Base-by-base conservation (phyloP, 768 basidiomycete species). In the Auricularia auricula-judae region DNA sequence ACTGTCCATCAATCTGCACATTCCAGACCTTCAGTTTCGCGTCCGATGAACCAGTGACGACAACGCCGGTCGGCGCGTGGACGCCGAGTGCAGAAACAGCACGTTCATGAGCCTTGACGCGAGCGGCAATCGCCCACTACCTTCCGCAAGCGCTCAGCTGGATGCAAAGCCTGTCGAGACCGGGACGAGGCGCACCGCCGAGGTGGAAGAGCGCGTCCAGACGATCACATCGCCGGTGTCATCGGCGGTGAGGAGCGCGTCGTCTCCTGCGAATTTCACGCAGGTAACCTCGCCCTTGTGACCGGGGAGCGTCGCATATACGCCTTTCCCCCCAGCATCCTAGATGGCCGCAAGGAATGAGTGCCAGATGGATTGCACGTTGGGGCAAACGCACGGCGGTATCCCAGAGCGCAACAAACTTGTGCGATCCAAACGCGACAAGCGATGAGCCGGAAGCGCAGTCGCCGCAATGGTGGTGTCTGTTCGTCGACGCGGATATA, bases 1-100 rank as follows among this genome's bases (percentile, higher is more conserved):
- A 62, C 69, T 76, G 65, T 65, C 69, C 66, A 64, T 67, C 65
- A 65, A 70, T 51, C 33, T 58, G 21, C 36, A 86, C 59, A 36
- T 74, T 74, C 92, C 92, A 98, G 34, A 91, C 77, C 73, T 89
- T 92, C 53, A 95, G 80, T 1, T 76, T 75, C 1, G 86, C 84
- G 73, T 98, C 94, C 0, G 94, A 96, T 16, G 89, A 86, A 1
- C 91, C 93, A 0, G 91, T 92, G 2, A 87, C 79, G 8, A 95
- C 66, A 42, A 78, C 74, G 54, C 77, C 72, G 16, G 39, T 42
- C 0, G 0, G 8, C 0, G 76, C 78, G 62, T 79, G 75, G 1
- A 79, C 76, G 47, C 80, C 83, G 3, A 98, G 72, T 2, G 87
- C 80, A 12, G 91, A 88, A 35, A 98, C 81, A 1, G 90, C 80